Evolutionary conservation across 768 basidiomycete species (phyloP), one percentile per base, ranked within the genome.

Genomic region (Suillus alpinus): DNA sequence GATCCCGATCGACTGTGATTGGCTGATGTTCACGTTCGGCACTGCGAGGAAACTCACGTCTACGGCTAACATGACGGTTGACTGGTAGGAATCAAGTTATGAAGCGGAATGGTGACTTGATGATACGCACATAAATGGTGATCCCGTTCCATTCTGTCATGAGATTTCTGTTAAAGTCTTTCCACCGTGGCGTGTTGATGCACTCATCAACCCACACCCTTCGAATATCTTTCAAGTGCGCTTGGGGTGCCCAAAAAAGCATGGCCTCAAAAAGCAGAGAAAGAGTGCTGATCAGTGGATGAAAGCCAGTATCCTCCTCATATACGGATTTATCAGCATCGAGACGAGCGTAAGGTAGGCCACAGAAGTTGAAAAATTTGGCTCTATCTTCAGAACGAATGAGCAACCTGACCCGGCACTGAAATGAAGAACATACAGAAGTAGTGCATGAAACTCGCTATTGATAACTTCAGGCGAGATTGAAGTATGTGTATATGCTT

Each of bases 31-130:
- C 47, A 79, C 74, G 37, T 73, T 73, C n/a, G 79, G 79, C n/a
- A 86, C 83, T 9, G 82, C 79, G 7, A 86, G 68, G 64, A 85
- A 83, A 0, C 79, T 79, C 1, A 86, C 78, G 52, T 84, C 83
- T 3, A 81, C 81, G n/a, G 78, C 79, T 10, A 85, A 68, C 44
- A 85, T 68, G 10, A 85, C 81, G 2, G 81, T 81, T 1, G 76
- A 77, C 83, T 84, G 16, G 43, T n/a, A 18, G 23, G 41, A 23
- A 14, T 20, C 18, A 44, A 26, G 16, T 8, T 47, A 51, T 16
- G 6, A 16, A 57, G 12, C 1, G 0, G 23, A 6, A 16, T 40
- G 18, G n/a, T n/a, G 6, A 32, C 34, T 26, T 23, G 8, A 37
- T 18, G 31, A 26, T 34, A 47, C 80, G 26, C 52, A 84, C 84